These are phyloP conservation scores for Rhizopus stolonifer DNA, from an alignment of 371 early-diverging fungal species.

Conservation along the genomic window DNA sequence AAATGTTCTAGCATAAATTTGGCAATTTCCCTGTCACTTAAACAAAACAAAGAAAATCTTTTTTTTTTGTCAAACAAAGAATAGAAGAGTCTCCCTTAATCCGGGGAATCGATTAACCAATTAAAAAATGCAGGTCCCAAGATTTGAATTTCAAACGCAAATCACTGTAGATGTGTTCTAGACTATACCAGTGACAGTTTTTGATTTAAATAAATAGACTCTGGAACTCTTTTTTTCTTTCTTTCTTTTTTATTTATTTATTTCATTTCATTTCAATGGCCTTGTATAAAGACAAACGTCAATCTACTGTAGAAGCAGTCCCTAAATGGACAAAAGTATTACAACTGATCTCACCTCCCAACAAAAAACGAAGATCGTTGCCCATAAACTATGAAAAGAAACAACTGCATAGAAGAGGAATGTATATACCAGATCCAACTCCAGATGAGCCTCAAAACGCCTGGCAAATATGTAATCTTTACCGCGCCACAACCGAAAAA, in stretches of 20 bases:
- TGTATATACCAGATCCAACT: slow-evolving; percentile 12
- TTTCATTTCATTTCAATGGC: not conserved
- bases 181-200: too few relatives aligned
- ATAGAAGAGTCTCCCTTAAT: too few relatives aligned
- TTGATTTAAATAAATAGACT: not conserved
- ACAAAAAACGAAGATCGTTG: slow-evolving; percentile 15
- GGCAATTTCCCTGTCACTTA: too few relatives aligned
- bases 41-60: too few relatives aligned
- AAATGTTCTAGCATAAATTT: too few relatives aligned
- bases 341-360: slow-evolving; percentile 9
- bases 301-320: not conserved
- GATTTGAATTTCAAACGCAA: too few relatives aligned
- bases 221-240: not conserved
- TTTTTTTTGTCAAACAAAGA: too few relatives aligned
- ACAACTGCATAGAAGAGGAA: slow-evolving; percentile 8
- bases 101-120: too few relatives aligned
- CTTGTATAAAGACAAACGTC: not conserved
- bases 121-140: too few relatives aligned
- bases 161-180: too few relatives aligned
- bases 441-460: slow-evolving; percentile 18
- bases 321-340: slow-evolving; percentile 16
- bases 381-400: slow-evolving; percentile 1
- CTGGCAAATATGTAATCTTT: slow-evolving; percentile 18
- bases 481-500: slow-evolving; percentile 18
- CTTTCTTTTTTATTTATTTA: not conserved